These are phyloP conservation scores for Dendrobium huoshanense DNA, from an alignment of 106 monocot species.

Conservation along the genomic window DNA sequence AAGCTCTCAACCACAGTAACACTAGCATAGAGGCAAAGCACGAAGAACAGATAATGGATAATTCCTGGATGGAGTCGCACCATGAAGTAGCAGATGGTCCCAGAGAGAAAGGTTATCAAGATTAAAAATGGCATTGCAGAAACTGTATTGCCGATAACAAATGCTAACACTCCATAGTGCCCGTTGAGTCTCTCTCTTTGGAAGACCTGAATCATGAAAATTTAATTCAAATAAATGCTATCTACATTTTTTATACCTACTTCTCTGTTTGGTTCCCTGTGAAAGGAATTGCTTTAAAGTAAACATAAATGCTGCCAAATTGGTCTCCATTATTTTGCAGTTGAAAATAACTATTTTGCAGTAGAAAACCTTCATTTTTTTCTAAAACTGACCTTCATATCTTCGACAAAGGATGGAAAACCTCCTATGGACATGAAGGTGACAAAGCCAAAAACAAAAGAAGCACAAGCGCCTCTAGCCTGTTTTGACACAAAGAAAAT, in stretches of 20 bases:
- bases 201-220: slow-evolving; percentile 49
- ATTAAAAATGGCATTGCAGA: slow-evolving; percentile 74
- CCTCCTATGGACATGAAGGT: slow-evolving; percentile 99
- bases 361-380: no score
- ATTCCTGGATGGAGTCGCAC: slow-evolving; percentile 79
- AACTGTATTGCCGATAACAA: slow-evolving; percentile 80
- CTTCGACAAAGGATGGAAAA: slow-evolving; percentile 94
- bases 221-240: neutral
- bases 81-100: slow-evolving; percentile 87
- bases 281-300: neutral
- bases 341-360: neutral
- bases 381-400: slow-evolving; percentile 68
- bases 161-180: slow-evolving; percentile 78
- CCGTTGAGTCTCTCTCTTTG: slow-evolving; percentile 88
- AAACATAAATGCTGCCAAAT: neutral
- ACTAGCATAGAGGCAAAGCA: slow-evolving; percentile 60
- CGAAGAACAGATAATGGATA: slow-evolving; percentile 71
- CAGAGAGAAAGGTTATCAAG: slow-evolving; percentile 64
- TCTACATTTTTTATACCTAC: neutral
- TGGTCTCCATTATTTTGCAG: neutral
- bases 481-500: slow-evolving; percentile 15
- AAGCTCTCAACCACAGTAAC: slow-evolving; percentile 84
- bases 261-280: neutral
- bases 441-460: slow-evolving; percentile 85
- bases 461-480: slow-evolving; percentile 82